Conservation (phyloP, 176 grass and related monocot genomes). For the Aegilops bicornis region DNA sequence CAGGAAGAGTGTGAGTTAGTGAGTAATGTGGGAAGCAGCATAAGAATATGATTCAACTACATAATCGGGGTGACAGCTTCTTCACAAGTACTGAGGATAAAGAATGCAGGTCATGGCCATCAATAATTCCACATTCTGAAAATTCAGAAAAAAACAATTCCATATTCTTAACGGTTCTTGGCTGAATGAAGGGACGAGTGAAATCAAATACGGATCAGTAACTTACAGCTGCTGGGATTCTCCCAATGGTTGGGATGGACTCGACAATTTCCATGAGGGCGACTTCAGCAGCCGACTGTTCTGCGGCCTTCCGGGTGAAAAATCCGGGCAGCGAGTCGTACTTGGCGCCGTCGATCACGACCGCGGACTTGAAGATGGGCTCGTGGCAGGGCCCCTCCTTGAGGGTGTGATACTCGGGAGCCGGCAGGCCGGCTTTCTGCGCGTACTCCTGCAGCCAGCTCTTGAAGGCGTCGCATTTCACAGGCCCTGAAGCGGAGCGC, state of each 20-base stretch:
- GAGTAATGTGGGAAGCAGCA: background rate
- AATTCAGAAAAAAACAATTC: too few relatives aligned
- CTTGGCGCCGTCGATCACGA: constrained; percentile 53
- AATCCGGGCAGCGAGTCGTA: constrained; percentile 83
- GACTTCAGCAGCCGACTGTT: constrained; percentile 85
- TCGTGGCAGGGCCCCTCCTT: constrained; percentile 91
- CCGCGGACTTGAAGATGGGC: constrained; percentile 80
- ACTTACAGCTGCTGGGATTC: constrained; percentile 40
- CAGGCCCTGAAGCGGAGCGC: constrained; percentile 43
- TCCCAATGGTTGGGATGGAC: constrained; percentile 23
- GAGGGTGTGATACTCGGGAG: constrained; percentile 73
- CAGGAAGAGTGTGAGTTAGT: background rate
- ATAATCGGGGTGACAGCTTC: background rate
- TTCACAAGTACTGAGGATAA: background rate
- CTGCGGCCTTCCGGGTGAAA: constrained; percentile 75
- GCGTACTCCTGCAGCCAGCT: constrained; percentile 84
- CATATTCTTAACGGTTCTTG: background rate
- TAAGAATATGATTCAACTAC: background rate
- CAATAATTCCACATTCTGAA: background rate
- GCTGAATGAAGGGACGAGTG: background rate
- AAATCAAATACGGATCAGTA: background rate
- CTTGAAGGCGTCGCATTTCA: constrained; percentile 91
- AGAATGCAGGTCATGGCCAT: background rate
- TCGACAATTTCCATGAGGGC: constrained; percentile 63
- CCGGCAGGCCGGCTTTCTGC: constrained; percentile 49